Evolutionary conservation across 495 filamentous ascomycete species (phyloP).

Genomic region (Hypoxylon fuscum): DNA sequence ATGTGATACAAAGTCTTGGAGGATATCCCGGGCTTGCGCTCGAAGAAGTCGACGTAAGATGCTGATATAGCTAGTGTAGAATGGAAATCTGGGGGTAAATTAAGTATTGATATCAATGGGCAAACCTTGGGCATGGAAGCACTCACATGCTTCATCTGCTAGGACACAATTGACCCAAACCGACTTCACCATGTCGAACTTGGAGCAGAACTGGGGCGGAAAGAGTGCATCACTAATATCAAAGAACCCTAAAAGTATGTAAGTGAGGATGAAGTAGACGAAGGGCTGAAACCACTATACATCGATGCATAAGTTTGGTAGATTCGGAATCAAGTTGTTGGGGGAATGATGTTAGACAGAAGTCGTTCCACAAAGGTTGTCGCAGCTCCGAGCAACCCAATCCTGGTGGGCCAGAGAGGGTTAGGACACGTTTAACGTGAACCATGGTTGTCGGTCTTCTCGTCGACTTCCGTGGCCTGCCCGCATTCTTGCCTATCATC

Average conservation of each 20-base stretch:
- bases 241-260: background rate
- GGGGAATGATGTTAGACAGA: conserved; percentile 7
- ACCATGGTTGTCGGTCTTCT: background rate
- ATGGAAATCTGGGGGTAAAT: conserved; percentile 34
- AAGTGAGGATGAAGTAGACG: background rate
- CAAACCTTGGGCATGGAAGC: background rate
- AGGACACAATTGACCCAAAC: conserved; percentile 38
- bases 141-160: conserved; percentile 43
- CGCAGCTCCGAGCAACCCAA: background rate
- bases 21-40: conserved; percentile 23
- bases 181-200: conserved; percentile 14
- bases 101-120: background rate
- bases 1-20: conserved; percentile 24
- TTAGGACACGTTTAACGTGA: background rate
- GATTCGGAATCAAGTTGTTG: conserved; percentile 4
- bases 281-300: background rate
- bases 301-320: background rate
- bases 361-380: conserved; percentile 2
- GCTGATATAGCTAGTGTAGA: conserved; percentile 33
- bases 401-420: background rate
- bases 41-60: conserved; percentile 20
- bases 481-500: conserved; percentile 15
- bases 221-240: conserved; percentile 1
- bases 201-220: conserved; percentile 3
- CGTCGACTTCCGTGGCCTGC: conserved; percentile 1